A percentile compares a stretch with the other conserved stretches of the same genome.
Conservation (phyloP, 192 early-diverging fungal species). For the Backusella mclennaniae region DNA sequence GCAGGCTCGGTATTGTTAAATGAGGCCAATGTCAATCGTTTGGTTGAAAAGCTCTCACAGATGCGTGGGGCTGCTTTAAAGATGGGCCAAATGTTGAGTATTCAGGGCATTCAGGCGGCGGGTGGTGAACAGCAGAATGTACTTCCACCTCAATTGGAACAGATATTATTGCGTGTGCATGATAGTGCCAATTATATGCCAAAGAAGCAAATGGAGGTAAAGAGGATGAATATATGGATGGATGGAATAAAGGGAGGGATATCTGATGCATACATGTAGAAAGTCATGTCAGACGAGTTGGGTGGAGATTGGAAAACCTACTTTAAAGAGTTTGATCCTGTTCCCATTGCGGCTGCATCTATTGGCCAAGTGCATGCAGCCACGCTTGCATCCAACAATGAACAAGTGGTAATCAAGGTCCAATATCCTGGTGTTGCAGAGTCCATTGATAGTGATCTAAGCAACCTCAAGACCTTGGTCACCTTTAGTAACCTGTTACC, state of each 20-base stretch:
- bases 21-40: constrained; percentile 77
- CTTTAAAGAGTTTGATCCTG: constrained; percentile 70
- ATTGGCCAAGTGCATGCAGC: constrained; percentile 84
- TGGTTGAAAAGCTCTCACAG: constrained; percentile 80
- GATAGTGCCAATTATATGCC: constrained; percentile 97
- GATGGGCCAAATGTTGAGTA: constrained; percentile 96
- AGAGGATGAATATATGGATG: not conserved
- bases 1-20: constrained; percentile 60
- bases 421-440: constrained; percentile 94
- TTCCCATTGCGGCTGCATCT: constrained; percentile 91
- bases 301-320: constrained; percentile 68
- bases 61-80: constrained; percentile 98
- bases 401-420: constrained; percentile 84
- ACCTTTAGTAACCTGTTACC: constrained; percentile 85
- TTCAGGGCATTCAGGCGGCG: constrained; percentile 69
- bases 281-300: constrained; percentile 65
- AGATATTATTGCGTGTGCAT: constrained; percentile 85
- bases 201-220: constrained; percentile 73
- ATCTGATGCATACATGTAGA: constrained; percentile 25
- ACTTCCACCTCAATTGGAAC: constrained; percentile 77
- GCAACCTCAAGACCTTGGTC: constrained; percentile 77
- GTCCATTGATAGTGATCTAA: constrained; percentile 87
- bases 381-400: constrained; percentile 40
- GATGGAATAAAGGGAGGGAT: not conserved
- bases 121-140: constrained; percentile 43